Conservation (phyloP, 148 eudicot species). For the Rhododendron kiyosumense region DNA sequence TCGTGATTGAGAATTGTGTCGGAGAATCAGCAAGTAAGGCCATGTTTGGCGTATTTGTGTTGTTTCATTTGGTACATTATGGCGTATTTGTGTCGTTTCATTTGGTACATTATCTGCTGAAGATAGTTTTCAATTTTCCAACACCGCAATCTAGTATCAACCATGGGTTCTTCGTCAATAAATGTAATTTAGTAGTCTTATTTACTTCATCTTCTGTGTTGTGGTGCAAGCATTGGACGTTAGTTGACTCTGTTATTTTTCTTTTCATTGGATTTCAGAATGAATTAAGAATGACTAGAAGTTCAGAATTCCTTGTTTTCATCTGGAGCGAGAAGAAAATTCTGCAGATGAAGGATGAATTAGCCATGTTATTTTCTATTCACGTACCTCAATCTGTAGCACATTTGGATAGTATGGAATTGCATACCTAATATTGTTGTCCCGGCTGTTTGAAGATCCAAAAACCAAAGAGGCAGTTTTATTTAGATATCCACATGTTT, state of each 20-base stretch:
- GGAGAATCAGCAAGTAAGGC: constrained; percentile 44
- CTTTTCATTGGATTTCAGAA: background rate
- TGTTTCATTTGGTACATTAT: background rate
- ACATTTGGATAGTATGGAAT: background rate
- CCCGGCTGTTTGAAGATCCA: background rate
- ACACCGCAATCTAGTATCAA: background rate
- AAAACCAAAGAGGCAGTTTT: background rate
- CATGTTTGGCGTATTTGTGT: background rate
- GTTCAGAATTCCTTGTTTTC: background rate
- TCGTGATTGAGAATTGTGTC: constrained; percentile 35
- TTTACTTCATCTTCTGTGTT: background rate
- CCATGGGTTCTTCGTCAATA: background rate
- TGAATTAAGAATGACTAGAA: background rate
- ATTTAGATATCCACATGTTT: background rate
- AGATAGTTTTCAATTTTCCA: background rate
- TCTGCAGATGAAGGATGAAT: background rate
- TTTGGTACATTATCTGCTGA: background rate
- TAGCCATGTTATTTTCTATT: background rate
- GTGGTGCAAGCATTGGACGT: background rate
- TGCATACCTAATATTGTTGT: background rate
- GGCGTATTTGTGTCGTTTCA: background rate
- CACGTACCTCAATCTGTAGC: background rate
- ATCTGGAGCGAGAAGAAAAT: constrained; percentile 1
- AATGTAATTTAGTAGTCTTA: background rate
- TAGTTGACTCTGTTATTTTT: background rate